Evolutionary conservation across 1,284 basidiomycete genomes (phyloP), one percentile per base, ranked within the genome.

Genomic region (Pseudomicrostroma phylloplanum): DNA sequence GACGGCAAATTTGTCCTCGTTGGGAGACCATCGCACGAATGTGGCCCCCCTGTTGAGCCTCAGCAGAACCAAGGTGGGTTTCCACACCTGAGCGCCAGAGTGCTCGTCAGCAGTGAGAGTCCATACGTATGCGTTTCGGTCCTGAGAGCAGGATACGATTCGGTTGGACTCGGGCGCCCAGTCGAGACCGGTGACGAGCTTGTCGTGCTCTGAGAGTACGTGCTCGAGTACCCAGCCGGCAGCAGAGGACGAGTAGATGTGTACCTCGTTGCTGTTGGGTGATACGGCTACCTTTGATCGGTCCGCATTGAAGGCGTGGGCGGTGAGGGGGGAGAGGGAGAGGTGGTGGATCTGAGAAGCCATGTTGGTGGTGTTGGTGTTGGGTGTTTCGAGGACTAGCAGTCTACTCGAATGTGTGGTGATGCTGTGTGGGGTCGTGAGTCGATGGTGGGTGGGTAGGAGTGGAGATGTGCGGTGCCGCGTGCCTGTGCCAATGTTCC

Each of bases 41-140:
- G 96, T 98, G 1, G 96, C 96, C 0, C 94, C 92, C 49, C 96
- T 84, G 80, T 97, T 98, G 82, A 99, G 88, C 61, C 94, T 86
- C 59, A 99, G 84, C 55, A 98, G 81, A 13, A 98, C 96, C n/a
- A 99, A 84, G 0, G 93, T 96, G 1, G 96, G 96, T 81, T 94
- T 94, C 96, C 96, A 99, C 59, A 85, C 78, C 56, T 84, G 79
- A 43, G 82, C 83, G 15, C 58, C 65, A 0, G 88, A 89, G 64
- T 85, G 83, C 4, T 88, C 84, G 71, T 91, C 87, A 23, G 85
- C 83, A 15, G 86, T 86, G 71, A 89, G 87, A 60, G 90, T 88
- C 96, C 96, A 99, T 36, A 99, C 96, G 79, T 99, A 99, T 13
- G 96, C 96, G 79, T 99, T 99, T 57, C 96, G 85, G 80, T 99